Evolutionary conservation across 176 grass and related monocot species (phyloP).

Genomic region (Zoysia pacifica): DNA sequence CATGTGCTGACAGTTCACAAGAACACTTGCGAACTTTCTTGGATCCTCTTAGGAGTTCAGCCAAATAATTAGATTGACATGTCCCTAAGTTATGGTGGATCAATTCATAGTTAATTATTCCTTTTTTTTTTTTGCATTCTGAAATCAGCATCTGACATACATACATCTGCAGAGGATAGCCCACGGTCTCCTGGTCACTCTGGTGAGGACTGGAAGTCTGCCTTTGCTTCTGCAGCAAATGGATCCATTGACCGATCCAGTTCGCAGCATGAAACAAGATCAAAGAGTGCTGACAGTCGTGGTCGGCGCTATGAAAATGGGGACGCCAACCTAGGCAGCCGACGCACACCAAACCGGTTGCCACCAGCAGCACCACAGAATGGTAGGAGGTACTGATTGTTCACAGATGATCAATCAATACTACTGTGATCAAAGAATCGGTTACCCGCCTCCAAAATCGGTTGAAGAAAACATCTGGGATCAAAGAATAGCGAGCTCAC

Average conservation of each 20-base stretch:
- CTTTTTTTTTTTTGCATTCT: conserved; percentile 24
- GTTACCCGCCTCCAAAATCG: conserved; percentile 1
- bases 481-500: conserved; percentile 7
- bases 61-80: background rate
- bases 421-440: background rate
- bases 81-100: background rate
- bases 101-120: conserved; percentile 27
- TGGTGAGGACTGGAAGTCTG: conserved; percentile 94
- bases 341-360: conserved; percentile 80
- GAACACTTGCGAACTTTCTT: conserved; percentile 3
- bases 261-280: conserved; percentile 69
- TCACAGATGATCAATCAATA: conserved; percentile 25
- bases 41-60: background rate
- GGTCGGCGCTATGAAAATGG: conserved; percentile 77
- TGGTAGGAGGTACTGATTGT: conserved; percentile 49
- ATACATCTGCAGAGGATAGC: conserved; percentile 64
- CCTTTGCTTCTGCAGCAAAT: conserved; percentile 73
- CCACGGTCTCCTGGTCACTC: conserved; percentile 52
- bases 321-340: conserved; percentile 64
- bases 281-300: conserved; percentile 66
- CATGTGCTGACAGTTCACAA: background rate
- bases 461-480: conserved; percentile 22
- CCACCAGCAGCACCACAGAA: conserved; percentile 71
- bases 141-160: conserved; percentile 29
- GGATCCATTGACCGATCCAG: conserved; percentile 50